A percentile compares a stretch with the other conserved stretches of the same genome.
These are phyloP conservation scores for Amanita molliuscula DNA, from an alignment of 768 basidiomycete species.

Conservation along the genomic window DNA sequence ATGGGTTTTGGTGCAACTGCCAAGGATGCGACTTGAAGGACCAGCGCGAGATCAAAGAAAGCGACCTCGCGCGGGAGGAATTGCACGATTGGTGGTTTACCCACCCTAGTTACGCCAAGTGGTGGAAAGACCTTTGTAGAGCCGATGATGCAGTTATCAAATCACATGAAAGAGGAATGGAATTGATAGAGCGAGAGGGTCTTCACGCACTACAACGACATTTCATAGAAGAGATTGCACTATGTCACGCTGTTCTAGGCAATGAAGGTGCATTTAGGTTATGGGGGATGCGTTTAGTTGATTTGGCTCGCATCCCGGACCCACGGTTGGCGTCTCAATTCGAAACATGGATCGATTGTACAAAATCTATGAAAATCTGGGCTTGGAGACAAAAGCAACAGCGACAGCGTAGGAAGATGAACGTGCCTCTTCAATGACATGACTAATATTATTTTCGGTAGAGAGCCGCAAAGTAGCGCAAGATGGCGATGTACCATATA, in stretches of 20 bases:
- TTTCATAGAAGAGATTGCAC: conserved; percentile 32
- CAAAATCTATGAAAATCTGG: conserved; percentile 24
- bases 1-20: conserved; percentile 33
- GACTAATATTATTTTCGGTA: not conserved
- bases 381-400: conserved; percentile 31
- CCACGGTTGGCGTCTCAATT: conserved; percentile 17
- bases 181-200: conserved; percentile 29
- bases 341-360: conserved; percentile 20
- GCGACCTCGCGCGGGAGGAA: conserved; percentile 22
- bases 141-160: conserved; percentile 28
- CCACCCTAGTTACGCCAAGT: conserved; percentile 28
- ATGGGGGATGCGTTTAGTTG: conserved; percentile 25
- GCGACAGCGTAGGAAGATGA: not conserved
- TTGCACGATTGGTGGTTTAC: conserved; percentile 26
- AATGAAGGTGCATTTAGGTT: conserved; percentile 21
- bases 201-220: conserved; percentile 28
- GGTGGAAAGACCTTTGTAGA: conserved; percentile 30
- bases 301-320: conserved; percentile 17
- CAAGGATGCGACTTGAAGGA: conserved; percentile 21
- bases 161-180: conserved; percentile 27
- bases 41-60: conserved; percentile 12
- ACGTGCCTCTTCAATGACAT: not conserved
- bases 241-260: conserved; percentile 31
- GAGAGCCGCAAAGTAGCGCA: not conserved
- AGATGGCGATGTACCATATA: not conserved